Evolutionary conservation across 2,329 filamentous ascomycete genomes (phyloP).

Genomic region (Colletotrichum cordylinicola): DNA sequence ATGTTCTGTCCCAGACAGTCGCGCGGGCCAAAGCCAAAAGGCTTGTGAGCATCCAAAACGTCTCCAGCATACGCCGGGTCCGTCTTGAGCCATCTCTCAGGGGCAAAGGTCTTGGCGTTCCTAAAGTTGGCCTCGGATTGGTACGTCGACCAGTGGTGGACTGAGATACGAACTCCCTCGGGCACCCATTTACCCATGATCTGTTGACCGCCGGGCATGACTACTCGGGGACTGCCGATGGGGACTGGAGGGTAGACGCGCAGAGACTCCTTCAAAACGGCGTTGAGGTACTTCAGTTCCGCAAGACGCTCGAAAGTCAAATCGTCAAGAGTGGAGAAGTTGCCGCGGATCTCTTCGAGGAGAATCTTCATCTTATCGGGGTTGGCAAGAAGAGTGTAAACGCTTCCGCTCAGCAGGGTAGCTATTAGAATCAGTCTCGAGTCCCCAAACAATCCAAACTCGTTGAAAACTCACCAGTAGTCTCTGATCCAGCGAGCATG

Average conservation of each 20-base stretch:
- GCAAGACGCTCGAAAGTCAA: constrained; percentile 37
- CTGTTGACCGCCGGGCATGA: constrained; percentile 35
- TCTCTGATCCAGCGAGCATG: constrained; percentile 37
- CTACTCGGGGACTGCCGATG: constrained; percentile 29
- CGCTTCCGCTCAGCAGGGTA: constrained; percentile 29
- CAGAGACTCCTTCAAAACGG: constrained; percentile 46
- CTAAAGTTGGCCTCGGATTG: constrained; percentile 48
- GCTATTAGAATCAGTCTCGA: constrained; percentile 31
- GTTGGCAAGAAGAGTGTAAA: constrained; percentile 32
- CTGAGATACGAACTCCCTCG: constrained; percentile 27
- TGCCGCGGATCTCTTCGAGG: constrained; percentile 39
- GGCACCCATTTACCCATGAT: constrained; percentile 37
- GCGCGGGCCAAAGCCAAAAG: constrained; percentile 57
- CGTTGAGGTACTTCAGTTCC: constrained; percentile 41
- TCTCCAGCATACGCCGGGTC: constrained; percentile 2
- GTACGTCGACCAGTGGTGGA: constrained; percentile 50
- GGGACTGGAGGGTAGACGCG: constrained; percentile 41
- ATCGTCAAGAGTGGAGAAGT: constrained; percentile 37
- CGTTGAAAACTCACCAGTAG: constrained; percentile 30
- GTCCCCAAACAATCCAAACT: constrained; percentile 2
- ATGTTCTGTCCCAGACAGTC: constrained; percentile 63
- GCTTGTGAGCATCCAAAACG: constrained; percentile 50
- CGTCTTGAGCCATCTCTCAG: constrained; percentile 5
- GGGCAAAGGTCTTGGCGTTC: constrained; percentile 37
- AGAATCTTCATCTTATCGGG: constrained; percentile 35